These are phyloP conservation scores for Pulveroboletus sp. DNA, from an alignment of 768 basidiomycete species.

Conservation along the genomic window DNA sequence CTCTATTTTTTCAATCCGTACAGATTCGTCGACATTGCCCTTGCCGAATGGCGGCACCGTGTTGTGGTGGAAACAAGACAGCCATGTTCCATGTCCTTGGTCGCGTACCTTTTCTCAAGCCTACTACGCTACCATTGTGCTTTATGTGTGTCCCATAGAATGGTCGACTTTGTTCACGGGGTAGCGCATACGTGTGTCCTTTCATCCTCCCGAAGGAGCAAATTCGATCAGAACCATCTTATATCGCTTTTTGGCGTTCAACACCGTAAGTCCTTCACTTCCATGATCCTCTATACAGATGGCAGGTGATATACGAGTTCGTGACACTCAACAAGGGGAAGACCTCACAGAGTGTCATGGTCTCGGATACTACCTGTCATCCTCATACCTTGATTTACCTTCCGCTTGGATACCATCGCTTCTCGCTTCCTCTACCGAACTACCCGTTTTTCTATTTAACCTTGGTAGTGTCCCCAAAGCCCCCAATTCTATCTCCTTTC, in stretches of 20 bases:
- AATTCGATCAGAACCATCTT: conserved; percentile 4
- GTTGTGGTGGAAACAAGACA: not conserved
- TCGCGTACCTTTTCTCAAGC: not conserved
- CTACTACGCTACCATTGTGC: not conserved
- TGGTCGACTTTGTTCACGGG: not conserved
- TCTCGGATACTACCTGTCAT: no score
- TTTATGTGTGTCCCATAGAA: not conserved
- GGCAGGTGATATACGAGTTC: no score
- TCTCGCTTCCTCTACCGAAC: no score
- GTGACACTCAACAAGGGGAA: no score
- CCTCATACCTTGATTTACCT: no score
- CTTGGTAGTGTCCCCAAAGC: no score
- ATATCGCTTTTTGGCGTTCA: conserved; percentile 11
- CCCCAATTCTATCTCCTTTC: no score
- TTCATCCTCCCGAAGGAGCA: not conserved
- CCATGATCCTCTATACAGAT: not conserved
- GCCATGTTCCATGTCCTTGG: not conserved
- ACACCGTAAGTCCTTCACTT: conserved; percentile 9
- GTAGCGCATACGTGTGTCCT: not conserved
- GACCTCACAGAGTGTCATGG: no score
- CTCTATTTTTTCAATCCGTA: not conserved
- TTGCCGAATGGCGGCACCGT: not conserved
- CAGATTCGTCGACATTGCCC: not conserved
- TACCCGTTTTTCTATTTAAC: no score
- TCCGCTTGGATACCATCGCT: no score